A percentile compares a stretch with the other conserved stretches of the same genome.
phyloP scores from a whole-genome alignment of 176 grass and related monocot genomes.

The Poa annua region DNA sequence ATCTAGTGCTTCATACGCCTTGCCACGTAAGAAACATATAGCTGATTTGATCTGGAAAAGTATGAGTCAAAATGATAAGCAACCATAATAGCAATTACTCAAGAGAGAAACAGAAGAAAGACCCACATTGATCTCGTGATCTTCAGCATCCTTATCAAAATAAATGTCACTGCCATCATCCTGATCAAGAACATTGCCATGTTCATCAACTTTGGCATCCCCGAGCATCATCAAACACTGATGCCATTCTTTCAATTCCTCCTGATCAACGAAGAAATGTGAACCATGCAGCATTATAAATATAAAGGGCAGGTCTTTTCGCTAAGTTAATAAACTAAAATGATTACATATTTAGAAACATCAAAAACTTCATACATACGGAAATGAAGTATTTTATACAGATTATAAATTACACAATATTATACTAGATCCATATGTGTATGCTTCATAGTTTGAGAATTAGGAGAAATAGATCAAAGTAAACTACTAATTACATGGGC shows the following conservation, averaged over 20 bases:
- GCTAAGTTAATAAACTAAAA: conserved; percentile 1
- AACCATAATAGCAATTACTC: conserved; percentile 11
- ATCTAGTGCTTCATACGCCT: conserved; percentile 93
- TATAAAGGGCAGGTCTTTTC: neutral
- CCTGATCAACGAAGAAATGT: conserved; percentile 49
- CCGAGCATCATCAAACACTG: conserved; percentile 95
- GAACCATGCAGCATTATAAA: neutral
- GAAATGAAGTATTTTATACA: neutral
- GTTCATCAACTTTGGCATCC: conserved; percentile 92
- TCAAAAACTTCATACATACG: neutral
- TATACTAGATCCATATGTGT: neutral
- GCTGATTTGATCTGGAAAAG: conserved; percentile 81
- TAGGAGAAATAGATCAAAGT: neutral
- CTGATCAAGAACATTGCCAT: conserved; percentile 81
- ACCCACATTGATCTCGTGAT: conserved; percentile 87
- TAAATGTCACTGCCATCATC: conserved; percentile 81
- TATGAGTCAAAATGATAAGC: conserved; percentile 33
- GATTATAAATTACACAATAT: neutral
- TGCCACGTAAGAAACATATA: conserved; percentile 92
- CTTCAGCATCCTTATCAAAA: conserved; percentile 91
- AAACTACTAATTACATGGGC: neutral
- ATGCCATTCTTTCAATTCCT: conserved; percentile 97
- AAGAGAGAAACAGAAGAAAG: neutral
- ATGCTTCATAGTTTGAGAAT: conserved; percentile 9
- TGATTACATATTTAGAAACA: conserved; percentile 10